These are phyloP conservation scores for Rhodomyrtus psidioides DNA, from an alignment of 441 rosid genomes.

Conservation along the genomic window DNA sequence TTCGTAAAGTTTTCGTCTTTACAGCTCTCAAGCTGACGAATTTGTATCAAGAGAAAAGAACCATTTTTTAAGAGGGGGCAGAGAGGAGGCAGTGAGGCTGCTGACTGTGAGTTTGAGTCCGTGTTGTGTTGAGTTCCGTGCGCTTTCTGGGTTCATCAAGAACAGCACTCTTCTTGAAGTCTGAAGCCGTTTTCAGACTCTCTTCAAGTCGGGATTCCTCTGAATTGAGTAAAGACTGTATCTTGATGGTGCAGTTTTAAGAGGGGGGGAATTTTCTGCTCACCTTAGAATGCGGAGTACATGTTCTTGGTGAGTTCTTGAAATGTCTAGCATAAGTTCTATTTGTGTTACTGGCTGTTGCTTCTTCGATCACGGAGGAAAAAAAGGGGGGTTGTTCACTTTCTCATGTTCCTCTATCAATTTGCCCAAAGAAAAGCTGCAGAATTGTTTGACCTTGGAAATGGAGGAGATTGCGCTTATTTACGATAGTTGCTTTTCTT, in stretches of 20 bases:
- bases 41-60: background rate
- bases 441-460: background rate
- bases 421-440: background rate
- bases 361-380: background rate
- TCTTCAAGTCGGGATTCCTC: background rate
- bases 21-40: background rate
- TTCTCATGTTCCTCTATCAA: background rate
- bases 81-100: background rate
- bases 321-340: background rate
- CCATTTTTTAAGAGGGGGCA: background rate
- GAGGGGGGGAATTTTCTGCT: slow-evolving; percentile 6
- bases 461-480: background rate
- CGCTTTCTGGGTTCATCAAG: background rate
- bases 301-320: slow-evolving; percentile 33
- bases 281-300: slow-evolving; percentile 30
- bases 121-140: background rate
- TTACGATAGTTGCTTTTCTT: background rate
- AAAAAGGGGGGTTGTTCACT: background rate
- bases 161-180: background rate
- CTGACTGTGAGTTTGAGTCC: background rate
- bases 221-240: slow-evolving; percentile 18
- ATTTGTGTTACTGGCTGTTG: background rate
- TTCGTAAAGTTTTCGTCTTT: background rate
- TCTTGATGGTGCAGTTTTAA: slow-evolving; percentile 21
- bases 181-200: background rate